phyloP scores from a whole-genome alignment of 163 green algal species.

The Trebouxiophyceae sp. region DNA sequence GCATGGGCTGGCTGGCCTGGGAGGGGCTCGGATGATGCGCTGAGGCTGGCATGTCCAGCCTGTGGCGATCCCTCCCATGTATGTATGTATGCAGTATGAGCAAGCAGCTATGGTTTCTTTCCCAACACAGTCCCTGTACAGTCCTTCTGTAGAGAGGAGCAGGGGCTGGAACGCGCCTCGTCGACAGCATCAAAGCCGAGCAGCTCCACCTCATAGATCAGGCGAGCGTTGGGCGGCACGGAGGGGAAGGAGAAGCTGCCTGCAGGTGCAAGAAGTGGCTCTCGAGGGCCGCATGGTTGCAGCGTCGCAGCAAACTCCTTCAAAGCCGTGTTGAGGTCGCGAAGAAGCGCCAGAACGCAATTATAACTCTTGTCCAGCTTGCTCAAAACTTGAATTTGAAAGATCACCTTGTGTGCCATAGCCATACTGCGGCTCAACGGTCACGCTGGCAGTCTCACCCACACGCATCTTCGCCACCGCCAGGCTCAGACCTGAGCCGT shows the following conservation, averaged over 20 bases:
- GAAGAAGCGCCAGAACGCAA: not conserved
- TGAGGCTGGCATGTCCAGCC: too few species aligned
- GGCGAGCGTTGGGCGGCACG: conserved; percentile 52
- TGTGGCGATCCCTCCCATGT: too few species aligned
- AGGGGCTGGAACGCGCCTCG: conserved; percentile 34
- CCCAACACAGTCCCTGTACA: too few species aligned
- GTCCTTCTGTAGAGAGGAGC: too few species aligned
- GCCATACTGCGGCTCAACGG: conserved; percentile 46
- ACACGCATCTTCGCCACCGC: conserved; percentile 54
- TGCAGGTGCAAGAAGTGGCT: not conserved
- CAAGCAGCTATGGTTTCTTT: too few species aligned
- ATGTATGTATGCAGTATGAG: too few species aligned
- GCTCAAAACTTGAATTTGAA: not conserved
- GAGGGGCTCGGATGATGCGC: too few species aligned
- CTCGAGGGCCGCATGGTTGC: not conserved
- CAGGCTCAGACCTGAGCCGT: conserved; percentile 41
- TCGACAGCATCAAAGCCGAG: conserved; percentile 53
- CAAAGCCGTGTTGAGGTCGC: not conserved
- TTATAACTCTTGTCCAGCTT: too few species aligned
- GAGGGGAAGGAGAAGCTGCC: conserved; percentile 79
- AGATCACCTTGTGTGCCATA: conserved; percentile 43
- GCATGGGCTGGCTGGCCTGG: too few species aligned
- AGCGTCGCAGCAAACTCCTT: not conserved
- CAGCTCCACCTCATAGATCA: conserved; percentile 72
- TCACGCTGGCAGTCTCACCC: conserved; percentile 49